These are phyloP conservation scores for Phanerochaete sordida DNA, from an alignment of 768 basidiomycete genomes.

Conservation along the genomic window DNA sequence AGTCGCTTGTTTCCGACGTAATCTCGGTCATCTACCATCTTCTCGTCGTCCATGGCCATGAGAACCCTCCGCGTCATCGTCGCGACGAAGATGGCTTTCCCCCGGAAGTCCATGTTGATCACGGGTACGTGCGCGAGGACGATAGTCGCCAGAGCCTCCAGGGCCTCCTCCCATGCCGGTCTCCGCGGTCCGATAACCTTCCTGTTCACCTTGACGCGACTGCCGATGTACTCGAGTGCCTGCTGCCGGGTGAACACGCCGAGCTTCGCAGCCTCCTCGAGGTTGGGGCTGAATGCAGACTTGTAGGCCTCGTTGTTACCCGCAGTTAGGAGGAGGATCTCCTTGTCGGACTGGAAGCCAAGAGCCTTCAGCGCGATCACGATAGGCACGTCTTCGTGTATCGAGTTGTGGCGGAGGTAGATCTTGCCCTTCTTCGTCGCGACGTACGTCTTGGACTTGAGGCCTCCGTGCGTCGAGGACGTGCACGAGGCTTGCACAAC, in stretches of 20 bases:
- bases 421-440: conserved; percentile 93
- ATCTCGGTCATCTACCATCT: conserved; percentile 96
- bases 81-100: conserved; percentile 95
- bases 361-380: conserved; percentile 95
- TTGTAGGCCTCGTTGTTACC: conserved; percentile 90
- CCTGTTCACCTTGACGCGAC: conserved; percentile 85
- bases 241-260: conserved; percentile 90
- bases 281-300: conserved; percentile 79
- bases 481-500: conserved; percentile 94
- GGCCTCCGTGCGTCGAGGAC: conserved; percentile 79
- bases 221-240: conserved; percentile 92
- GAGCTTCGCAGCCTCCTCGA: conserved; percentile 93
- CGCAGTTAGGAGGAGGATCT: conserved; percentile 91
- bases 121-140: conserved; percentile 97
- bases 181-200: conserved; percentile 77
- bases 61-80: conserved; percentile 96
- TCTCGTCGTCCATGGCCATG: conserved; percentile 95
- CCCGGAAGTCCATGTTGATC: conserved; percentile 78
- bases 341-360: conserved; percentile 95
- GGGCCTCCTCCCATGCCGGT: conserved; percentile 90
- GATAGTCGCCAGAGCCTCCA: conserved; percentile 96
- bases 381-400: conserved; percentile 96
- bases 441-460: conserved; percentile 98
- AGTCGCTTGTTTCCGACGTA: conserved; percentile 99
- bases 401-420: conserved; percentile 95